These are phyloP conservation scores for Suillus luteus DNA, from an alignment of 768 basidiomycete species.

Conservation along the genomic window DNA sequence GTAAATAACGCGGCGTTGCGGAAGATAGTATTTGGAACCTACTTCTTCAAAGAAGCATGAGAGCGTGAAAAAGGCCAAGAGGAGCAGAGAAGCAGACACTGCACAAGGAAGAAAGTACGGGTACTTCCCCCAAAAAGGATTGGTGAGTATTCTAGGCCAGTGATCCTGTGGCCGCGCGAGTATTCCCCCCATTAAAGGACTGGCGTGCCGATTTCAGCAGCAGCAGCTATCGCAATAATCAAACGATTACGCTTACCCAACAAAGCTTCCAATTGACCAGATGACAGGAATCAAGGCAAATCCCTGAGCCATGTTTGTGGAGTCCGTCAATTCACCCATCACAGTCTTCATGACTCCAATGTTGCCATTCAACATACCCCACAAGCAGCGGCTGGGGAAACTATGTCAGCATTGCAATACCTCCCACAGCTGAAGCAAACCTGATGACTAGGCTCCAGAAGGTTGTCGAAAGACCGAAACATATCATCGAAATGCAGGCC, in stretches of 20 bases:
- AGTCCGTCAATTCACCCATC: conserved; percentile 65
- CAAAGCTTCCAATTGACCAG: conserved; percentile 30
- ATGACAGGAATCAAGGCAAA: conserved; percentile 32
- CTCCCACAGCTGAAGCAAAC: conserved; percentile 27
- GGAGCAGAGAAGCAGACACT: conserved; percentile 20
- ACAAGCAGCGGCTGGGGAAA: conserved; percentile 46
- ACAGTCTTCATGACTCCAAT: conserved; percentile 70
- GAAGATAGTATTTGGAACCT: conserved; percentile 1
- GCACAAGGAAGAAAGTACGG: conserved; percentile 43
- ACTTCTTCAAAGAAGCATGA: conserved; percentile 35
- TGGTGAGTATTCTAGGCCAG: conserved; percentile 50
- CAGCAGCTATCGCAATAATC: not conserved
- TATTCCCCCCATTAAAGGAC: conserved; percentile 61
- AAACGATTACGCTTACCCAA: conserved; percentile 30
- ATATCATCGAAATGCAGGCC: conserved; percentile 51
- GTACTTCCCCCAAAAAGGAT: conserved; percentile 37
- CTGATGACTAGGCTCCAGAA: conserved; percentile 57
- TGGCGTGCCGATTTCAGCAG: conserved; percentile 40
- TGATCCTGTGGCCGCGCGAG: conserved; percentile 56
- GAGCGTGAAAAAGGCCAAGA: conserved; percentile 21
- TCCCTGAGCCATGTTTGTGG: conserved; percentile 30
- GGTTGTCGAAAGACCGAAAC: conserved; percentile 63
- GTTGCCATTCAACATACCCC: conserved; percentile 66
- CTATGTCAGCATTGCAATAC: conserved; percentile 11
- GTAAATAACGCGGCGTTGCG: not conserved